Percentiles rank a stretch among this genome's conserved stretches.
These are phyloP conservation scores for Tricholoma bakamatsutake DNA, from an alignment of 768 basidiomycete species.

Conservation along the genomic window DNA sequence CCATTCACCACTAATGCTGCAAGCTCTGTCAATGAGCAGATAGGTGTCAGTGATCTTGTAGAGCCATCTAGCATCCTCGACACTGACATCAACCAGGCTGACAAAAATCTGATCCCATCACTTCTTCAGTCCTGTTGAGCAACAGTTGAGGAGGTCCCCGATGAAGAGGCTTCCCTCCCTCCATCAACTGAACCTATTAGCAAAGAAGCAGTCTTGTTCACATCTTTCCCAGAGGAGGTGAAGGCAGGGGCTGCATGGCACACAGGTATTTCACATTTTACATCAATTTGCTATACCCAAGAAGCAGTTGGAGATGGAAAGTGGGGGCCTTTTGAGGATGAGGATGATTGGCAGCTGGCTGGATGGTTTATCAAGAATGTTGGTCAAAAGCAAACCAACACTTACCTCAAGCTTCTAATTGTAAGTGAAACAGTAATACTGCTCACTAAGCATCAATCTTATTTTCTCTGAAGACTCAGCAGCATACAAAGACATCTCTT, in stretches of 20 bases:
- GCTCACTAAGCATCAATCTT: background rate
- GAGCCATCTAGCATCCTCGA: background rate
- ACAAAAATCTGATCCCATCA: background rate
- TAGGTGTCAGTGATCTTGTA: background rate
- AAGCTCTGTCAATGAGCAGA: background rate
- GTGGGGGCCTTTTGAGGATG: conserved; percentile 19
- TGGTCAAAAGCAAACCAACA: conserved; percentile 20
- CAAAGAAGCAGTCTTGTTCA: background rate
- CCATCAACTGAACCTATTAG: background rate
- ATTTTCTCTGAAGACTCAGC: background rate
- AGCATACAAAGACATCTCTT: conserved; percentile 4
- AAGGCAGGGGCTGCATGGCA: background rate
- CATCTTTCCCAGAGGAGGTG: background rate
- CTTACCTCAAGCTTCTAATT: conserved; percentile 22
- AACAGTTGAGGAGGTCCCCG: background rate
- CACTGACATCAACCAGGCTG: background rate
- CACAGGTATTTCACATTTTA: background rate
- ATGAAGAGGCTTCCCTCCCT: background rate
- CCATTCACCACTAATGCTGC: background rate
- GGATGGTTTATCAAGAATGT: conserved; percentile 23
- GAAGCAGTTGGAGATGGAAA: background rate
- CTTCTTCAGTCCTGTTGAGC: background rate
- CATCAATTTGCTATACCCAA: background rate
- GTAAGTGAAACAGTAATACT: conserved; percentile 9
- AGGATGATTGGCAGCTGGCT: conserved; percentile 25